These are phyloP conservation scores for Amanita muscaria DNA, from an alignment of 768 basidiomycete genomes.

Conservation along the genomic window DNA sequence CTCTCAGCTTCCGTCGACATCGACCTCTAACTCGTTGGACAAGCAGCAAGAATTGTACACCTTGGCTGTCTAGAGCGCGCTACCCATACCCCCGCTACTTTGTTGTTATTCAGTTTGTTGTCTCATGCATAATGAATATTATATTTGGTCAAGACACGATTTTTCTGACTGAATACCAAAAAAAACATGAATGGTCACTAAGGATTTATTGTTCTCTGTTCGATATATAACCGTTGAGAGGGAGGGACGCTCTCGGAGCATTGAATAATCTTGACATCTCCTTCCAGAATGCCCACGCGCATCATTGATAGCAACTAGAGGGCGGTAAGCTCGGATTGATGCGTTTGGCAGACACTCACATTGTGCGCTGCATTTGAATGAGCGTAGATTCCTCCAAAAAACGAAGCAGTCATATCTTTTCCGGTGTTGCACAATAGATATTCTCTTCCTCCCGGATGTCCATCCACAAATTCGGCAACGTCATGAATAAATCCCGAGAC, in stretches of 20 bases:
- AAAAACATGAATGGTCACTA: not conserved
- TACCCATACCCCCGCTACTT: too few relatives aligned
- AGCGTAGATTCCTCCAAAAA: slow-evolving; percentile 78
- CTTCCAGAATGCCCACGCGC: slow-evolving; percentile 21
- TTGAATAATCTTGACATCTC: slow-evolving; percentile 17
- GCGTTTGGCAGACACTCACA: slow-evolving; percentile 26
- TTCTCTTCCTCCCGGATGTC: slow-evolving; percentile 71
- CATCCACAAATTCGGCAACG: slow-evolving; percentile 58
- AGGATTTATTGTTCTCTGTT: slow-evolving; percentile 1
- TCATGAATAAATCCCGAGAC: slow-evolving; percentile 88
- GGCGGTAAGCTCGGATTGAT: not conserved
- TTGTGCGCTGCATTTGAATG: slow-evolving; percentile 83
- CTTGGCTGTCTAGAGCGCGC: too few relatives aligned
- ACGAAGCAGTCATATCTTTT: slow-evolving; percentile 77
- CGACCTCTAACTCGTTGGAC: not conserved
- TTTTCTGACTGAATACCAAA: not conserved
- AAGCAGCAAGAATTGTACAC: not conserved
- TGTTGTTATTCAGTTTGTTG: too few relatives aligned
- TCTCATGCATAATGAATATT: too few relatives aligned
- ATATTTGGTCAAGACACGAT: not conserved
- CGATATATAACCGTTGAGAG: slow-evolving; percentile 10
- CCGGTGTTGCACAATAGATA: slow-evolving; percentile 55
- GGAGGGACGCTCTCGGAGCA: slow-evolving; percentile 9
- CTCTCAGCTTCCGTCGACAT: not conserved
- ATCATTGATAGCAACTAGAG: slow-evolving; percentile 53